Conservation (phyloP, 106 monocot genomes). For the Acorus gramineus region DNA sequence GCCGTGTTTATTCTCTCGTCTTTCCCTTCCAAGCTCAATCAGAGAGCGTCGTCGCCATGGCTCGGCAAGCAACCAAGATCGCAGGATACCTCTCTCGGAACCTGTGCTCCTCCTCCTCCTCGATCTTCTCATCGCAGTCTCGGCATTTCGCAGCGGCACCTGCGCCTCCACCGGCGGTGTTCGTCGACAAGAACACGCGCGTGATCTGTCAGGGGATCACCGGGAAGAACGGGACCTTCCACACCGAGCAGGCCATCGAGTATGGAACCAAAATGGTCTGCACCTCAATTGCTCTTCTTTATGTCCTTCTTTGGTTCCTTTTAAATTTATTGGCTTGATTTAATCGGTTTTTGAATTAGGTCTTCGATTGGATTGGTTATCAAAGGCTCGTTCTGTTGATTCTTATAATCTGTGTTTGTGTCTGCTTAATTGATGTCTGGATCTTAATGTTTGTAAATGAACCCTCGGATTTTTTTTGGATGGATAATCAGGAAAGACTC, state of each 20-base stretch:
- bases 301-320: neutral
- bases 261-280: conserved; percentile 95
- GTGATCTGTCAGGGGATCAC: conserved; percentile 99
- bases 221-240: conserved; percentile 97
- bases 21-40: neutral
- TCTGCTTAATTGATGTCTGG: no score
- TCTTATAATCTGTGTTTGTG: no score
- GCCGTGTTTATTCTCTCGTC: conserved; percentile 16
- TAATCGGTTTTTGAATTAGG: neutral
- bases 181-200: conserved; percentile 92
- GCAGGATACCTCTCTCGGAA: conserved; percentile 26
- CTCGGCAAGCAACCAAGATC: conserved; percentile 46
- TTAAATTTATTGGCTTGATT: neutral
- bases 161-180: conserved; percentile 71
- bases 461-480: no score
- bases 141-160: conserved; percentile 54
- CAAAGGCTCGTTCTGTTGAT: no score
- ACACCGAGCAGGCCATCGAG: conserved; percentile 99
- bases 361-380: no score
- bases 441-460: no score
- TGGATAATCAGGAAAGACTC: no score
- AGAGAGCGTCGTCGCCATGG: neutral
- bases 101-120: conserved; percentile 3
- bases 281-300: neutral
- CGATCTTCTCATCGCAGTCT: conserved; percentile 7